phyloP scores from a whole-genome alignment of 1,284 basidiomycete species.

The Boletus austroedulis region DNA sequence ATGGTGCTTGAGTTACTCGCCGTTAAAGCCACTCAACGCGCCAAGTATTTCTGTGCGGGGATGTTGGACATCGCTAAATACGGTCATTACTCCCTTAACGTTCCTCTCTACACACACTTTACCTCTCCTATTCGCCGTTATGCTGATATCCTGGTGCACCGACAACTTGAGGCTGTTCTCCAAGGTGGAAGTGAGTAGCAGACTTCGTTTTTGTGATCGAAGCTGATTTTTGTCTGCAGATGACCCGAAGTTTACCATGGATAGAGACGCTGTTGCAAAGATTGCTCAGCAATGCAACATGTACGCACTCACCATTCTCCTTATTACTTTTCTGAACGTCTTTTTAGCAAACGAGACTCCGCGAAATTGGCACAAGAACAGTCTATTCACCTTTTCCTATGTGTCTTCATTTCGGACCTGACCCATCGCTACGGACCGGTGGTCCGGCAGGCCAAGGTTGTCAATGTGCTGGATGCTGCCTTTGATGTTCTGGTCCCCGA shows the following conservation, averaged over 20 bases:
- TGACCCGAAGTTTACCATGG: constrained; percentile 92
- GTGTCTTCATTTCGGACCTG: constrained; percentile 88
- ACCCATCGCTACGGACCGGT: constrained; percentile 95
- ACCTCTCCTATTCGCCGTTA: constrained; percentile 92
- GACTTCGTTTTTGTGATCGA: neutral
- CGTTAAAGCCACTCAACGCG: constrained; percentile 86
- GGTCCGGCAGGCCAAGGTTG: constrained; percentile 88
- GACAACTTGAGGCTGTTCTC: constrained; percentile 91
- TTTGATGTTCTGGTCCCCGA: constrained; percentile 94
- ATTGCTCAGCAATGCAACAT: constrained; percentile 97
- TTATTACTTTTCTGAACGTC: constrained; percentile 9
- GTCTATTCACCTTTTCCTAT: constrained; percentile 92
- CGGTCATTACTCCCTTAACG: constrained; percentile 86
- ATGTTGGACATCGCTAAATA: constrained; percentile 99
- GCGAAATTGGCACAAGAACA: constrained; percentile 93
- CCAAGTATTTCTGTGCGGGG: constrained; percentile 98
- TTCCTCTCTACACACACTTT: constrained; percentile 96
- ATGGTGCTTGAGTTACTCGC: constrained; percentile 77
- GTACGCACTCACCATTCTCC: constrained; percentile 42
- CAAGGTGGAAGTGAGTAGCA: constrained; percentile 60
- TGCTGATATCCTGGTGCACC: constrained; percentile 94
- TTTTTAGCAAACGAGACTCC: constrained; percentile 81
- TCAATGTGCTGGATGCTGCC: constrained; percentile 90
- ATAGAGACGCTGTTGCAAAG: constrained; percentile 95
- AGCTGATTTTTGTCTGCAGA: constrained; percentile 31